Conservation (phyloP, 2,329 filamentous ascomycete genomes). For the Trichoderma breve region DNA sequence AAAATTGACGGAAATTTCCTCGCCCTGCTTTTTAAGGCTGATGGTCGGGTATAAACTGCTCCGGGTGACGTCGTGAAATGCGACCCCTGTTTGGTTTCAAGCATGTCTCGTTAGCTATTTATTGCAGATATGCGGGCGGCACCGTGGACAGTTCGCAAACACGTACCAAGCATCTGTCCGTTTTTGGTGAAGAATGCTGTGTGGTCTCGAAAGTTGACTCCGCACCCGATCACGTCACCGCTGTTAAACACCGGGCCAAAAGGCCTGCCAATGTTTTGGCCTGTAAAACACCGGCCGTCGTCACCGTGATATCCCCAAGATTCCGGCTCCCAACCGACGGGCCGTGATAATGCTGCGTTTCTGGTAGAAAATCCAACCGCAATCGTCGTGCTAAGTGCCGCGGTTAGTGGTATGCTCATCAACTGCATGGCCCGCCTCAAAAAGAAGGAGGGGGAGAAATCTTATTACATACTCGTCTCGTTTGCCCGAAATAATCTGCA, state of each 20-base stretch:
- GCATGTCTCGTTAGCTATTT: neutral
- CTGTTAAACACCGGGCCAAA: constrained; percentile 57
- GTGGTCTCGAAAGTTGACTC: constrained; percentile 62
- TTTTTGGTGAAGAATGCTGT: constrained; percentile 70
- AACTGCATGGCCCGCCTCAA: neutral
- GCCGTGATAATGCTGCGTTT: constrained; percentile 51
- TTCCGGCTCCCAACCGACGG: constrained; percentile 65
- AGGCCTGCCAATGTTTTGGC: constrained; percentile 53
- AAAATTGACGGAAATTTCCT: constrained; percentile 64
- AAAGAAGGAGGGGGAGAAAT: neutral
- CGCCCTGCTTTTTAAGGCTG: constrained; percentile 63
- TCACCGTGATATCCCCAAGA: constrained; percentile 70
- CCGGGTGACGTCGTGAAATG: constrained; percentile 64
- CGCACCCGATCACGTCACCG: constrained; percentile 62
- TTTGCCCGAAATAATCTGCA: constrained; percentile 51
- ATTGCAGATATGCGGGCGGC: neutral
- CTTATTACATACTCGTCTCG: constrained; percentile 50
- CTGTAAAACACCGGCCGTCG: constrained; percentile 61
- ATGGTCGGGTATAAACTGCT: constrained; percentile 65
- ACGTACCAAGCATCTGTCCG: constrained; percentile 54
- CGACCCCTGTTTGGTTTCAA: constrained; percentile 52
- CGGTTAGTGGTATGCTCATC: constrained; percentile 12
- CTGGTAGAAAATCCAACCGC: constrained; percentile 61
- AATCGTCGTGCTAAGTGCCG: constrained; percentile 51
- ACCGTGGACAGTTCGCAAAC: neutral